Evolutionary conservation across 768 basidiomycete genomes (phyloP).

Genomic region (Pluteus cervinus): DNA sequence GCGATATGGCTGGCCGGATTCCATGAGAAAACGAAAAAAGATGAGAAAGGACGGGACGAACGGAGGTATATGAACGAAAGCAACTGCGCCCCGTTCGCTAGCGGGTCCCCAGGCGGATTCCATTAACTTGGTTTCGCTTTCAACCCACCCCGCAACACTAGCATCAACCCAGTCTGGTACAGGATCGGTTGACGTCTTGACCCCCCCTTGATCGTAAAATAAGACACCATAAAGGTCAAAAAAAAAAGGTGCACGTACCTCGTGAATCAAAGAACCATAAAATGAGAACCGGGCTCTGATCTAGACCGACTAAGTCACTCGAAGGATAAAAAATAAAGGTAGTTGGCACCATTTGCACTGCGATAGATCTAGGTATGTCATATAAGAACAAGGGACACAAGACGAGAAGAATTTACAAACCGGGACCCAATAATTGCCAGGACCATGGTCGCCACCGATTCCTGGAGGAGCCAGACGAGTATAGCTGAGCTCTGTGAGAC

Average conservation of each 20-base stretch:
- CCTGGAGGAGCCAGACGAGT: conserved; percentile 54
- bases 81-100: conserved; percentile 48
- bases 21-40: not conserved
- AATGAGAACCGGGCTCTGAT: conserved; percentile 46
- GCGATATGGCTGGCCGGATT: conserved; percentile 26
- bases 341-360: conserved; percentile 24
- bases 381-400: not conserved
- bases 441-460: conserved; percentile 58
- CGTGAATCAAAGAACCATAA: conserved; percentile 81
- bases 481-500: conserved; percentile 53
- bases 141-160: conserved; percentile 57
- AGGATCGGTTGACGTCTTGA: conserved; percentile 35
- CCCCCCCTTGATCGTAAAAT: conserved; percentile 36
- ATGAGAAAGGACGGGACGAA: conserved; percentile 21
- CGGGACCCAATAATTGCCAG: conserved; percentile 76
- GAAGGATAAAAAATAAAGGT: not conserved
- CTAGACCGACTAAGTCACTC: conserved; percentile 15
- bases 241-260: conserved; percentile 26
- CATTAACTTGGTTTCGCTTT: conserved; percentile 46
- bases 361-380: conserved; percentile 28
- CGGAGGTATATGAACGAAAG: conserved; percentile 76
- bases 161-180: conserved; percentile 67
- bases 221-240: not conserved
- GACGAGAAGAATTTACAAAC: conserved; percentile 28
- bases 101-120: conserved; percentile 52